These are phyloP conservation scores for Blastobotrys elegans DNA, from an alignment of 1,139 yeast species.

Conservation along the genomic window DNA sequence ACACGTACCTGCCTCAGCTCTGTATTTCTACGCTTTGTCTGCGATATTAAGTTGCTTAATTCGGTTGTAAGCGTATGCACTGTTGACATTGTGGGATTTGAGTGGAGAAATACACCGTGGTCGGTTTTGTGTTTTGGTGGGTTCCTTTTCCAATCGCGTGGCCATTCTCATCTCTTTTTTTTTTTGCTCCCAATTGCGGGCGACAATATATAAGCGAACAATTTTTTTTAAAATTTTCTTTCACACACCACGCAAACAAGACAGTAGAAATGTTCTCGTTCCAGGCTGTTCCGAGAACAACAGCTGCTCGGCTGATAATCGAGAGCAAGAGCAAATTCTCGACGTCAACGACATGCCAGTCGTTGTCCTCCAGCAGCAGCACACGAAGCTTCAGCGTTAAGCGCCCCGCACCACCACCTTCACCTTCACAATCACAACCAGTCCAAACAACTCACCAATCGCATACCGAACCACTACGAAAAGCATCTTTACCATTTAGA, in stretches of 20 bases:
- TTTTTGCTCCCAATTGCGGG: background rate
- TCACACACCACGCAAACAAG: background rate
- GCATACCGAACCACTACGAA: slow-evolving; percentile 3
- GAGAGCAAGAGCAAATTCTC: slow-evolving; percentile 3
- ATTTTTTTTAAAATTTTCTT: background rate
- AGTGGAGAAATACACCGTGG: no score
- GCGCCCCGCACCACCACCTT: background rate
- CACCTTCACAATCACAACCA: background rate
- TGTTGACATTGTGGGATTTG: slow-evolving; percentile 21
- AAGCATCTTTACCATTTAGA: slow-evolving; percentile 17
- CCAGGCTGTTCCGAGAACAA: slow-evolving; percentile 1
- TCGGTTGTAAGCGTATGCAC: slow-evolving; percentile 40
- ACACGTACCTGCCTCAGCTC: slow-evolving; percentile 50
- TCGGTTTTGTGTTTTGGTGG: no score
- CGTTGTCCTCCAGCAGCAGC: background rate
- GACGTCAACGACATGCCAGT: slow-evolving; percentile 5
- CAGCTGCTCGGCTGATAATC: slow-evolving; percentile 3
- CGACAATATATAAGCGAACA: background rate
- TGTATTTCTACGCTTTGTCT: slow-evolving; percentile 62
- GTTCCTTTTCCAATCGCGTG: no score
- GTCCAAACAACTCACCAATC: background rate
- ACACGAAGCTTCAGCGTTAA: slow-evolving; percentile 1
- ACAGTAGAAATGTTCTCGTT: slow-evolving; percentile 4
- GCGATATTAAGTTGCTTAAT: slow-evolving; percentile 54
- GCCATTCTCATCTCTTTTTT: no score